phyloP scores from a whole-genome alignment of 441 rosid genomes.

The Corymbia calophylla region DNA sequence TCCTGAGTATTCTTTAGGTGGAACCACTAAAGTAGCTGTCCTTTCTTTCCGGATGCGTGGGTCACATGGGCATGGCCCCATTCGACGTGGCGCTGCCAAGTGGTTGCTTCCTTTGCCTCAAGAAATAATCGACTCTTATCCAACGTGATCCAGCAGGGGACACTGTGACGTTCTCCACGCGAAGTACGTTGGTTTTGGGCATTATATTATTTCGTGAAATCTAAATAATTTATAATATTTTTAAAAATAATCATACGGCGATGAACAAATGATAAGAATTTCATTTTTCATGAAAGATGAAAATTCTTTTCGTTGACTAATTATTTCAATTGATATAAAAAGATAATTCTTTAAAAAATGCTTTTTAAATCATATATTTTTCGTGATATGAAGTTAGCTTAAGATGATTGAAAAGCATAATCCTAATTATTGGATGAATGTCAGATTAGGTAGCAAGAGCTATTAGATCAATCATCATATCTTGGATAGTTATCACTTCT shows the following conservation, averaged over 20 bases:
- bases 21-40: neutral
- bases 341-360: fast-evolving
- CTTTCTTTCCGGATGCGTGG: neutral
- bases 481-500: no score
- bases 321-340: no score
- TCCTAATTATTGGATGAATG: no score
- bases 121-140: neutral
- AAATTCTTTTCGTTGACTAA: fast-evolving
- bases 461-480: fast-evolving
- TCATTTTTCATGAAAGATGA: neutral
- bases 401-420: fast-evolving
- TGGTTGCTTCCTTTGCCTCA: neutral
- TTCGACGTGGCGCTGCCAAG: neutral
- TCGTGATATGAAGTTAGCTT: fast-evolving
- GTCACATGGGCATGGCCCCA: neutral
- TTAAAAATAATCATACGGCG: fast-evolving
- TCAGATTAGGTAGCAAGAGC: no score
- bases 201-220: neutral
- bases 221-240: neutral
- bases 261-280: neutral
- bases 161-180: neutral
- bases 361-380: no score
- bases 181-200: neutral
- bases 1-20: neutral
- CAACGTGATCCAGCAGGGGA: neutral